These are phyloP conservation scores for Lophiotrema nucula DNA, from an alignment of 495 filamentous ascomycete genomes.

Conservation along the genomic window DNA sequence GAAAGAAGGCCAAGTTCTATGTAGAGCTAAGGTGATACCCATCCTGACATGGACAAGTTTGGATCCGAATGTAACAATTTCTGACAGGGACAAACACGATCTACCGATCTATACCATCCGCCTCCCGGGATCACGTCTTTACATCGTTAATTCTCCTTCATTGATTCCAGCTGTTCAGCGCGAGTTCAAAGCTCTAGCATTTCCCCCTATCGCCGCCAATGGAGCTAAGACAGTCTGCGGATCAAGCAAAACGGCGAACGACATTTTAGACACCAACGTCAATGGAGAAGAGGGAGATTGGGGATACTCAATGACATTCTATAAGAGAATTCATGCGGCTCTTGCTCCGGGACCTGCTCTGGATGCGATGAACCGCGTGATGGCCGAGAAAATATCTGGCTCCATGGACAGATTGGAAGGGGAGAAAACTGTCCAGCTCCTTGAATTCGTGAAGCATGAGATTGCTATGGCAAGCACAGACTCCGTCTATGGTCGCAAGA, in stretches of 20 bases:
- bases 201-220: conserved; percentile 43
- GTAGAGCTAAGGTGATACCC: conserved; percentile 11
- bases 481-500: conserved; percentile 49
- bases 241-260: conserved; percentile 34
- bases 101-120: conserved; percentile 40
- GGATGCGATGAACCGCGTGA: conserved; percentile 44
- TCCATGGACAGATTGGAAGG: conserved; percentile 20
- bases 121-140: conserved; percentile 42
- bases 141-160: conserved; percentile 39
- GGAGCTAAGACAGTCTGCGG: conserved; percentile 36
- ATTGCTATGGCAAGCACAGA: conserved; percentile 49
- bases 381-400: conserved; percentile 33
- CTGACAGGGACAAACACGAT: conserved; percentile 8
- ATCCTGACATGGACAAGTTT: background rate
- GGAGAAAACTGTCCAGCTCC: conserved; percentile 15
- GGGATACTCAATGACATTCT: conserved; percentile 38
- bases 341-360: conserved; percentile 39
- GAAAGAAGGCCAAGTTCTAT: conserved; percentile 12
- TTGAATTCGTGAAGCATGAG: conserved; percentile 43
- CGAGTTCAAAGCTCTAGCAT: conserved; percentile 39
- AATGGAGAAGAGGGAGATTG: conserved; percentile 37
- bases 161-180: conserved; percentile 41
- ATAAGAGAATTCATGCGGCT: conserved; percentile 34
- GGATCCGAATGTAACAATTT: background rate
- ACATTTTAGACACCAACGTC: conserved; percentile 36